phyloP scores from a whole-genome alignment of 805 yeast species.

The Candida stauntonica region DNA sequence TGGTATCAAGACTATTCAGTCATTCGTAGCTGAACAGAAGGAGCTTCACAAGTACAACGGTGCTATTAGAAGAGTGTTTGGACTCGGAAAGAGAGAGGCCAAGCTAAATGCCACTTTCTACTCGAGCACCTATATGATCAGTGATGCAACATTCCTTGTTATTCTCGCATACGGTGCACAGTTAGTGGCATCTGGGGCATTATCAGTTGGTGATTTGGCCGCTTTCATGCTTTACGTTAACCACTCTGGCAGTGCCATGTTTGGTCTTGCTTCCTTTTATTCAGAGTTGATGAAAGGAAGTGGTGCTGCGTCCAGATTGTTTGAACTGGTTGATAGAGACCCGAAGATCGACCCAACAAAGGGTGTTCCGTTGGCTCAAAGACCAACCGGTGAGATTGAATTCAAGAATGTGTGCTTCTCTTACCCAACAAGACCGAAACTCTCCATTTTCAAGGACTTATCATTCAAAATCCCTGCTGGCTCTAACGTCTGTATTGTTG shows the following conservation, averaged over 20 bases:
- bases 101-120: conserved; percentile 70
- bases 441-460: conserved; percentile 46
- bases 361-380: conserved; percentile 45
- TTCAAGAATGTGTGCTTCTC: conserved; percentile 67
- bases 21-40: conserved; percentile 81
- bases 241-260: conserved; percentile 88
- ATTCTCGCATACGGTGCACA: conserved; percentile 78
- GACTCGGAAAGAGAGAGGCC: conserved; percentile 77
- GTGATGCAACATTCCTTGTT: conserved; percentile 76
- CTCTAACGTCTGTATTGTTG: conserved; percentile 71
- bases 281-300: conserved; percentile 97
- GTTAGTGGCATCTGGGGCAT: conserved; percentile 68
- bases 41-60: conserved; percentile 74
- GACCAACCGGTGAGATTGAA: conserved; percentile 44
- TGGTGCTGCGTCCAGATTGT: conserved; percentile 91
- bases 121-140: conserved; percentile 75
- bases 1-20: conserved; percentile 84
- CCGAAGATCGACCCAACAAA: conserved; percentile 64
- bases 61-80: conserved; percentile 62
- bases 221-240: conserved; percentile 93
- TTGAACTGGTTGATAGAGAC: conserved; percentile 76
- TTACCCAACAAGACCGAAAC: conserved; percentile 85
- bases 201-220: conserved; percentile 86
- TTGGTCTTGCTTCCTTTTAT: conserved; percentile 89
- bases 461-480: conserved; percentile 46